A percentile compares a stretch with the other conserved stretches of the same genome.
Conservation (phyloP, 2,329 filamentous ascomycete genomes). For the Talaromyces sp. region DNA sequence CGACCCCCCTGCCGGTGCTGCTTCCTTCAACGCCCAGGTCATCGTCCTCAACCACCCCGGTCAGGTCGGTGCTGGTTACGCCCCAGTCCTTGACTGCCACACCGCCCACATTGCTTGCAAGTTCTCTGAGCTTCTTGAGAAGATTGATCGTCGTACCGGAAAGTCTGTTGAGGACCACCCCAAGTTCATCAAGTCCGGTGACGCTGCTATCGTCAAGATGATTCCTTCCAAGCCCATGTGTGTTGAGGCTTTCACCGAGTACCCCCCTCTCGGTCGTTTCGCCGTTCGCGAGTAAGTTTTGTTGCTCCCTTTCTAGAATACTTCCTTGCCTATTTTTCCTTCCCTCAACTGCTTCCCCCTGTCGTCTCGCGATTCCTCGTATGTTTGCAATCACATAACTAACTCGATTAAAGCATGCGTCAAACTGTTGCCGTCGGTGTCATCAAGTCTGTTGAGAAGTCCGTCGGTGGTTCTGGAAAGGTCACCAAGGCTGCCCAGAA, state of each 20-base stretch:
- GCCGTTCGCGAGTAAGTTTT: conserved; percentile 75
- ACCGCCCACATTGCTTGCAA: conserved; percentile 99
- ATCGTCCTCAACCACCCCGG: conserved; percentile 99
- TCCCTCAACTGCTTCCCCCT: too few relatives aligned
- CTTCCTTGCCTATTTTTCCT: neutral
- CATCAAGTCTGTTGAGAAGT: conserved; percentile 82
- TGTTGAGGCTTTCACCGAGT: conserved; percentile 99
- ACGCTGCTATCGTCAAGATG: conserved; percentile 99
- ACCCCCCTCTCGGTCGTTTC: conserved; percentile 99
- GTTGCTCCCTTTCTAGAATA: neutral
- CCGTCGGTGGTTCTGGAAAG: conserved; percentile 57
- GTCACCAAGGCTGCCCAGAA: conserved; percentile 60
- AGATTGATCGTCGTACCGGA: conserved; percentile 99
- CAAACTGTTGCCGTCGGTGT: conserved; percentile 75
- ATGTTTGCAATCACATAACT: neutral
- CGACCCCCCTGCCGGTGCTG: conserved; percentile 84
- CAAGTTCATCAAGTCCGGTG: conserved; percentile 99
- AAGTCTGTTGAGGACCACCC: conserved; percentile 87
- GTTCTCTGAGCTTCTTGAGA: conserved; percentile 98
- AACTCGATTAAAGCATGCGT: conserved; percentile 54
- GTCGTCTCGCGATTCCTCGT: neutral
- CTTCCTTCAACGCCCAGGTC: conserved; percentile 99
- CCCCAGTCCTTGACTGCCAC: conserved; percentile 99
- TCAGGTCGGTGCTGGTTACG: conserved; percentile 98
- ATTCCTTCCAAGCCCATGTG: conserved; percentile 99